phyloP scores from a whole-genome alignment of 1,284 basidiomycete species.

The Pyrrhoderma noxium region DNA sequence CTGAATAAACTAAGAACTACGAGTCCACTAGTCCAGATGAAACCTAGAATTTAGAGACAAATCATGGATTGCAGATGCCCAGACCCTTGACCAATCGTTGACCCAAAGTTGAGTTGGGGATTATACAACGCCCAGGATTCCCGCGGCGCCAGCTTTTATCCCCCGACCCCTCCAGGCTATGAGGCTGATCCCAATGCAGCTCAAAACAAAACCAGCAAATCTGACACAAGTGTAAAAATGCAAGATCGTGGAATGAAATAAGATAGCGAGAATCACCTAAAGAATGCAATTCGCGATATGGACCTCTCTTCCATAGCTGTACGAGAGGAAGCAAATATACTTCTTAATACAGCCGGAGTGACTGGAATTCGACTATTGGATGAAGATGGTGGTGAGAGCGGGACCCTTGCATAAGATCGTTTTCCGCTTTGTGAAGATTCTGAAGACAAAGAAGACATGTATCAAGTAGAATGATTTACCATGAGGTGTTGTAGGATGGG shows the following conservation, averaged over 20 bases:
- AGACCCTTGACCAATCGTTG: too few relatives aligned
- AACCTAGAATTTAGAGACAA: too few relatives aligned
- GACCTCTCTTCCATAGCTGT: conserved; percentile 71
- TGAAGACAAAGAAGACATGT: conserved; percentile 10
- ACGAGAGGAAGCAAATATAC: conserved; percentile 76
- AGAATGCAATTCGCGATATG: conserved; percentile 75
- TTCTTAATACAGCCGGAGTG: conserved; percentile 68
- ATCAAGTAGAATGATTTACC: neutral
- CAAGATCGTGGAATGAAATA: conserved; percentile 5
- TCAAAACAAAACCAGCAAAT: conserved; percentile 72
- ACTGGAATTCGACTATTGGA: conserved; percentile 59
- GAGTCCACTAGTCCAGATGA: too few relatives aligned
- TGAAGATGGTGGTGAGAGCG: conserved; percentile 26
- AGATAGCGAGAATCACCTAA: conserved; percentile 43
- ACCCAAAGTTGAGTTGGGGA: neutral
- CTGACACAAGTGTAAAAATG: conserved; percentile 29
- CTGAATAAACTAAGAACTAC: too few relatives aligned
- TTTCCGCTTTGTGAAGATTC: conserved; percentile 2
- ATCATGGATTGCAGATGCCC: too few relatives aligned
- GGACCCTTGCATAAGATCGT: conserved; percentile 16
- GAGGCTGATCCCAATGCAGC: conserved; percentile 70
- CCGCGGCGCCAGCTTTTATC: conserved; percentile 47
- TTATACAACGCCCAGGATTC: conserved; percentile 50
- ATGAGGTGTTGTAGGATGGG: neutral
- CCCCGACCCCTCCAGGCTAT: conserved; percentile 62